phyloP scores from a whole-genome alignment of 176 grass and related monocot species.

The Aegilops speltoides region DNA sequence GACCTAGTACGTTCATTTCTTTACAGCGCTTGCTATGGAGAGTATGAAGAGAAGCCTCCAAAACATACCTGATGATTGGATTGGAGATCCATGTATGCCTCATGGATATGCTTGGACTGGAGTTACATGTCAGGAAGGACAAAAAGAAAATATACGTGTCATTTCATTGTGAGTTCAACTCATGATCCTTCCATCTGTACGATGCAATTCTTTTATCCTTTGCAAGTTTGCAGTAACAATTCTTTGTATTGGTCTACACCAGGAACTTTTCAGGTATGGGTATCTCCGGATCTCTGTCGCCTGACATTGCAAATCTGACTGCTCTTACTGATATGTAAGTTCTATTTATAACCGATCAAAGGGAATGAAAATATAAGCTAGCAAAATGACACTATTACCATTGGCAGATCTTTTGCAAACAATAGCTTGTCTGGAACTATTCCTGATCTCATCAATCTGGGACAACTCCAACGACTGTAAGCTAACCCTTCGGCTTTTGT shows the following conservation, averaged over 20 bases:
- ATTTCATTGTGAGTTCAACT: conserved; percentile 67
- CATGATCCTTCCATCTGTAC: conserved; percentile 28
- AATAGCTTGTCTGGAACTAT: conserved; percentile 73
- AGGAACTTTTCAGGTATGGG: conserved; percentile 87
- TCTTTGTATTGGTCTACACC: conserved; percentile 35
- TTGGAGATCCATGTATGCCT: conserved; percentile 94
- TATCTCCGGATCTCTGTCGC: conserved; percentile 63
- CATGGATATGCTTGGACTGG: conserved; percentile 79
- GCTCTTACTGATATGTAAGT: conserved; percentile 78
- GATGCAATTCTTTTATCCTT: not conserved
- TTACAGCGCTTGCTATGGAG: conserved; percentile 63
- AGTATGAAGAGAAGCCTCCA: conserved; percentile 55
- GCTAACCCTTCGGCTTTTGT: conserved; percentile 21
- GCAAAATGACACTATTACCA: conserved; percentile 26
- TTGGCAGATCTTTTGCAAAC: conserved; percentile 73
- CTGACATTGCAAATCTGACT: conserved; percentile 64
- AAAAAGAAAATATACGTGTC: conserved; percentile 60
- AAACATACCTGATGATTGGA: conserved; percentile 81
- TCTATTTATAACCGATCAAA: conserved; percentile 14
- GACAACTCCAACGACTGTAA: conserved; percentile 61
- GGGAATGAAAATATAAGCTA: conserved; percentile 24
- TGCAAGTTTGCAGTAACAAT: conserved; percentile 27
- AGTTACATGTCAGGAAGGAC: conserved; percentile 64
- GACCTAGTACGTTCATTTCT: conserved; percentile 13
- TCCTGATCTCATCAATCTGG: conserved; percentile 67